phyloP scores from a whole-genome alignment of 1,284 basidiomycete genomes.

The Irpex lacteus region DNA sequence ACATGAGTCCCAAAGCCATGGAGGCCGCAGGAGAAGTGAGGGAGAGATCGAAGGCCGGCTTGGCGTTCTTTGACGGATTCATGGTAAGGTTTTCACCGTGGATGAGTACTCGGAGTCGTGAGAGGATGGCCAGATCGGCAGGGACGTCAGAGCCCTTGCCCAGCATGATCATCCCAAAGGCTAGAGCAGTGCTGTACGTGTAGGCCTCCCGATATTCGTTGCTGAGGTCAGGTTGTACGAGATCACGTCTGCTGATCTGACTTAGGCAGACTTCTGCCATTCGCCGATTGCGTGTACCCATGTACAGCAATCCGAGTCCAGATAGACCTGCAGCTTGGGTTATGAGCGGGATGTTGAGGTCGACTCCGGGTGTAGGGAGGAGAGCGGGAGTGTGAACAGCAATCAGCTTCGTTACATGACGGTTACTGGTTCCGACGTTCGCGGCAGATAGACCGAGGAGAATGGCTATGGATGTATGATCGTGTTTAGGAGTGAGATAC shows the following conservation, averaged over 20 bases:
- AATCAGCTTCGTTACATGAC: constrained; percentile 86
- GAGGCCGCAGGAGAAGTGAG: constrained; percentile 90
- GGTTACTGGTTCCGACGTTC: constrained; percentile 85
- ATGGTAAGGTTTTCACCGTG: constrained; percentile 57
- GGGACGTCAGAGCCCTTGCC: constrained; percentile 79
- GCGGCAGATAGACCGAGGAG: constrained; percentile 91
- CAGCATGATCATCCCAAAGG: constrained; percentile 96
- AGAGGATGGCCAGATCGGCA: constrained; percentile 70
- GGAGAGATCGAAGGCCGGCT: constrained; percentile 72
- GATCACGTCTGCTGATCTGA: constrained; percentile 79
- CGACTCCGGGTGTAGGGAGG: constrained; percentile 82
- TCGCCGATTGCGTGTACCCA: constrained; percentile 83
- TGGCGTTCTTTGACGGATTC: constrained; percentile 34
- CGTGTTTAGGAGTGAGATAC: constrained; percentile 94
- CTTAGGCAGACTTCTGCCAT: constrained; percentile 91
- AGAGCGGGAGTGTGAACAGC: constrained; percentile 93
- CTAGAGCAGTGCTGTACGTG: constrained; percentile 83
- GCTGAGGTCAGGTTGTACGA: constrained; percentile 78
- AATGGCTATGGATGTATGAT: constrained; percentile 90
- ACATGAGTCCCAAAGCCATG: constrained; percentile 91
- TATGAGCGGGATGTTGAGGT: constrained; percentile 87
- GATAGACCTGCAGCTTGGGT: constrained; percentile 90
- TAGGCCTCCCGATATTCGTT: constrained; percentile 91
- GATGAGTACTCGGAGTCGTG: constrained; percentile 66
- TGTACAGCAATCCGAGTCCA: constrained; percentile 88